A percentile compares a stretch with the other conserved stretches of the same genome.
These are phyloP conservation scores for Whalleya microplaca DNA, from an alignment of 2,329 filamentous ascomycete species.

Conservation along the genomic window DNA sequence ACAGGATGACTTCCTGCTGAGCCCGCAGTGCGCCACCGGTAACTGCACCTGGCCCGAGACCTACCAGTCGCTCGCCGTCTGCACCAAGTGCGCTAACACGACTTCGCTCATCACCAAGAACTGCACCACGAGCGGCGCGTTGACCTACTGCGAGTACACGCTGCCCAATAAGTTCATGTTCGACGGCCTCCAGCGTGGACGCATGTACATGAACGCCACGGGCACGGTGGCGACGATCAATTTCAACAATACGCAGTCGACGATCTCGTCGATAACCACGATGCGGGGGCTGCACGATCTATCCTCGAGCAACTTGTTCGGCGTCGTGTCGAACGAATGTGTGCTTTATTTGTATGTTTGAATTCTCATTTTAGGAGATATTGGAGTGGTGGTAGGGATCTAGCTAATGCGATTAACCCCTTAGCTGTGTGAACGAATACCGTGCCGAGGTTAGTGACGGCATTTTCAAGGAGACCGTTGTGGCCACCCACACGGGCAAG, in stretches of 20 bases:
- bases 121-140: not conserved
- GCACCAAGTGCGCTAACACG: slow-evolving; percentile 18
- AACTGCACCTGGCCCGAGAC: slow-evolving; percentile 17
- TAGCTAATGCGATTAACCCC: not conserved
- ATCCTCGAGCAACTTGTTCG: slow-evolving; percentile 1
- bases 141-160: slow-evolving; percentile 6
- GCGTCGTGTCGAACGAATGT: slow-evolving; percentile 18
- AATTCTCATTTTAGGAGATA: not conserved
- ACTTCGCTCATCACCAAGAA: slow-evolving; percentile 9
- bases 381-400: not conserved
- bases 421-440: slow-evolving; percentile 18
- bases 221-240: slow-evolving; percentile 1
- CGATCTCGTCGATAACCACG: slow-evolving; percentile 5
- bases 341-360: slow-evolving; percentile 12
- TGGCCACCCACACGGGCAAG: slow-evolving; percentile 4
- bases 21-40: slow-evolving; percentile 8
- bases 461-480: slow-evolving; percentile 9
- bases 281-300: slow-evolving; percentile 13
- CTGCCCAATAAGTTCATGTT: slow-evolving; percentile 12
- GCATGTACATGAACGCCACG: slow-evolving; percentile 12
- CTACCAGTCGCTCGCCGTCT: slow-evolving; percentile 16
- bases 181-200: not conserved
- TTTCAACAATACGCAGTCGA: slow-evolving; percentile 16
- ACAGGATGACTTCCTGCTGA: slow-evolving; percentile 6
- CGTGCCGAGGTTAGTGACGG: slow-evolving; percentile 9